A percentile compares a stretch with the other conserved stretches of the same genome.
Conservation (phyloP, 2,329 filamentous ascomycete species). For the Venturia carpophila region DNA sequence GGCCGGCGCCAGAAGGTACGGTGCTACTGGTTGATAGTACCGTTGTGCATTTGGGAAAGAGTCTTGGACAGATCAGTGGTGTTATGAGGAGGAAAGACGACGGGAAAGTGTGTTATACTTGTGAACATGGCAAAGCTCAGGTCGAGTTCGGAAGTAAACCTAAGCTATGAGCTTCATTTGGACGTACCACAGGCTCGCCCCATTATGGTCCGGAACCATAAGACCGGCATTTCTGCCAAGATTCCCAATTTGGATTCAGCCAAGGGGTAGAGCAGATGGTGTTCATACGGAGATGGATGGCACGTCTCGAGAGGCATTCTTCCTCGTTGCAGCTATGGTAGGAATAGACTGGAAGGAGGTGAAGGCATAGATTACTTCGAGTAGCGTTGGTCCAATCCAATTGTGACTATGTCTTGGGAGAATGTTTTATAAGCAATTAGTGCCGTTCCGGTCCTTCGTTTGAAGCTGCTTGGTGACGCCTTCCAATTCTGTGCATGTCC, state of each 20-base stretch:
- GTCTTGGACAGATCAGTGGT: conserved; percentile 33
- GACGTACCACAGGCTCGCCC: neutral
- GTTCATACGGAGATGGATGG: neutral
- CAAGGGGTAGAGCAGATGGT: neutral
- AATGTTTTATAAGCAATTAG: neutral
- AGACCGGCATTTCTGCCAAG: too few species aligned
- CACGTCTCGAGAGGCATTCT: neutral
- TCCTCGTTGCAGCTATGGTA: neutral
- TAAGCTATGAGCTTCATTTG: neutral
- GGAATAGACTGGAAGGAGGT: neutral
- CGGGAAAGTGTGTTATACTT: conserved; percentile 33
- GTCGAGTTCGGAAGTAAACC: conserved; percentile 18
- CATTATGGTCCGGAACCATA: too few species aligned
- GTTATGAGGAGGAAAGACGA: conserved; percentile 32
- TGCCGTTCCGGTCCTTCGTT: neutral
- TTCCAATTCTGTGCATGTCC: neutral
- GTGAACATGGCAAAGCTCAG: conserved; percentile 33
- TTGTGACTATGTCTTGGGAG: neutral
- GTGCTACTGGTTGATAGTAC: conserved; percentile 37
- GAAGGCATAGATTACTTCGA: neutral
- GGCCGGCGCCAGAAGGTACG: conserved; percentile 35
- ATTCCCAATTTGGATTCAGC: too few species aligned
- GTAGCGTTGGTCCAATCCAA: neutral
- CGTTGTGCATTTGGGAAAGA: conserved; percentile 38
- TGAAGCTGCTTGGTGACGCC: neutral